Percentiles rank a stretch among this genome's conserved stretches.
Conservation (phyloP, 164 flowering plant species). For the Amborella trichopoda region DNA sequence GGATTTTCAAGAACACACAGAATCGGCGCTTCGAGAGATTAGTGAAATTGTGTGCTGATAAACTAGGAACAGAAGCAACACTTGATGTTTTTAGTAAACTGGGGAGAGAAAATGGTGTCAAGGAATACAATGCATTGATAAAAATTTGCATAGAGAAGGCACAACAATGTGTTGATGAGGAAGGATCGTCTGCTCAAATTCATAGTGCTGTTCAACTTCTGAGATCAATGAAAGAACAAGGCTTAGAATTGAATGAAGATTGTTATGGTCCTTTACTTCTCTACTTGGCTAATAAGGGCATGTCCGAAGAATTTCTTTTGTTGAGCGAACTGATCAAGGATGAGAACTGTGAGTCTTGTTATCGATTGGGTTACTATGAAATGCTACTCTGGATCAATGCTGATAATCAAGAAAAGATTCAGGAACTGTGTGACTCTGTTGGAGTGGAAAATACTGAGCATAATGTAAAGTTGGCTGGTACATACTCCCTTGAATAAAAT, state of each 20-base stretch:
- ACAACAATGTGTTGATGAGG: conserved; percentile 32
- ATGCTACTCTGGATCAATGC: conserved; percentile 57
- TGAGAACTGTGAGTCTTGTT: conserved; percentile 21
- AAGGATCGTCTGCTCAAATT: conserved; percentile 28
- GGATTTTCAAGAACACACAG: conserved; percentile 38
- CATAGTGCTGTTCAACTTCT: conserved; percentile 34
- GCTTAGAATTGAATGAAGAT: conserved; percentile 49
- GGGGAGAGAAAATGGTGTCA: conserved; percentile 50
- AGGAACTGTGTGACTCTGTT: conserved; percentile 34
- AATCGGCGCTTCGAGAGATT: conserved; percentile 22
- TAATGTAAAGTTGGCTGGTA: conserved; percentile 35
- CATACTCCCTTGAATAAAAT: too few species aligned
- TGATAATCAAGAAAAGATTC: conserved; percentile 43
- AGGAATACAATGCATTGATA: conserved; percentile 58
- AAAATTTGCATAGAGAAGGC: conserved; percentile 46
- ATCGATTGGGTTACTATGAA: conserved; percentile 78
- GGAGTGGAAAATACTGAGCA: conserved; percentile 19
- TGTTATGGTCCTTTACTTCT: conserved; percentile 57
- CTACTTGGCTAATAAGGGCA: conserved; percentile 50
- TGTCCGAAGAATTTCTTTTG: conserved; percentile 53
- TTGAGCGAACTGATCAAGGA: conserved; percentile 33
- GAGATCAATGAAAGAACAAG: conserved; percentile 49
- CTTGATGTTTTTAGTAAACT: conserved; percentile 42
- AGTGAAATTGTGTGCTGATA: conserved; percentile 33
- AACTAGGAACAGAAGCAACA: conserved; percentile 43